Evolutionary conservation across 2,329 filamentous ascomycete genomes (phyloP), one percentile per base, ranked within the genome.

Genomic region (Blumeriella jaapii): DNA sequence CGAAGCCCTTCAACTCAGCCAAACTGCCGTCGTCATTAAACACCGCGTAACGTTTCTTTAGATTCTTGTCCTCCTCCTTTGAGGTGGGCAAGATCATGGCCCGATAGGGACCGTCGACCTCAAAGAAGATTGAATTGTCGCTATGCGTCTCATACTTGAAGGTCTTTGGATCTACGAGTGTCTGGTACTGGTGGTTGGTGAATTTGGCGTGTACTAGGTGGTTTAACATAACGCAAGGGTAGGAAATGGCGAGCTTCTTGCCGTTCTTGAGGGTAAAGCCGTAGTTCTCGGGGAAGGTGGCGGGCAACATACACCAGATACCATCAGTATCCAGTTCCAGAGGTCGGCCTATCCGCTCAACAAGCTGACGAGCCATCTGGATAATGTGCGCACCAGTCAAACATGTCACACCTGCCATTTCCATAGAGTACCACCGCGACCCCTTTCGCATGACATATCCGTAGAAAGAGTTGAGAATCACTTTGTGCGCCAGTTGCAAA

Each of bases 381-480:
- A 98, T 98, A 55, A 98, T 98, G 26, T 78, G 83, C 19, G 91
- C 91, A 43, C 91, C 91, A 1, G 91, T 98, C 57, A 98, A 65
- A 62, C 91, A 98, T 26, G 91, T 98, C 4, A 98, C 91, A 50
- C 91, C 91, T 11, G 93, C 91, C 91, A 98, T 98, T 57, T 98
- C 91, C 72, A 98, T 79, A 12, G 91, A 98, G 57, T 98, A 98
- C 91, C 91, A 98, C 36, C 91, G 77, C 23, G 91, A 98, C 20
- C 91, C 91, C 58, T 98, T 98, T 63, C 91, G 73, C 91, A 98
- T 98, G 57, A 96, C 91, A 56, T 98, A 98, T 45, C 91, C 91
- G 50, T 98, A 98, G 65, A 98, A 98, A 37, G 86, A 94, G 65
- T 98, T 98, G 36, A 98, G 59, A 68, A 98, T 98, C 63, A 98